These are phyloP conservation scores for Rhizophora apiculata DNA, from an alignment of 345 rosid genomes.

Conservation along the genomic window DNA sequence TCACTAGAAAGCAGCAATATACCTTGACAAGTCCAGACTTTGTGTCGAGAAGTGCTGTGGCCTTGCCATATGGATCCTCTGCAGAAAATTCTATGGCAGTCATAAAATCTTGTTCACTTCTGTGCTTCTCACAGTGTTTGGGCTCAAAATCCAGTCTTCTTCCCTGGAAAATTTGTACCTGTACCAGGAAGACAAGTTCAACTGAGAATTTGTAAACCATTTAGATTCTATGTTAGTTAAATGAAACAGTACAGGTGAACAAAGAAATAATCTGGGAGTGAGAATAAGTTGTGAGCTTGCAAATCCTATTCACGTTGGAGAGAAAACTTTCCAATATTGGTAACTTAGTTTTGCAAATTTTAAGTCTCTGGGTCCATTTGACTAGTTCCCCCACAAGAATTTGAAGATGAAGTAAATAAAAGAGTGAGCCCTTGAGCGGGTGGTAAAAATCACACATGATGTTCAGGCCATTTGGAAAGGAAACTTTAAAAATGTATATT, in stretches of 20 bases:
- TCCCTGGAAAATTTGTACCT: conserved; percentile 65
- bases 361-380: conserved; percentile 4
- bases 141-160: conserved; percentile 78
- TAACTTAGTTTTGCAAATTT: background rate
- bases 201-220: background rate
- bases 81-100: conserved; percentile 79
- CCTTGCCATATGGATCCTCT: conserved; percentile 75
- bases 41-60: conserved; percentile 74
- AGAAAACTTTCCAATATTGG: background rate
- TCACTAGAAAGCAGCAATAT: conserved; percentile 15
- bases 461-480: background rate
- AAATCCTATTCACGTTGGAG: no score
- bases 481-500: no score
- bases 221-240: background rate
- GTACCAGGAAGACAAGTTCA: conserved; percentile 25
- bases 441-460: background rate
- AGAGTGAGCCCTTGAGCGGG: background rate
- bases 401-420: background rate
- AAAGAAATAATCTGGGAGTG: no score
- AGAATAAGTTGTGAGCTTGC: no score
- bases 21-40: conserved; percentile 62
- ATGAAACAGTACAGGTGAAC: background rate
- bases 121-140: conserved; percentile 39
- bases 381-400: background rate
- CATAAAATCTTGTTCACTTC: conserved; percentile 56